These are phyloP conservation scores for Litsea cubeba DNA, from an alignment of 164 flowering plant genomes.

Conservation along the genomic window DNA sequence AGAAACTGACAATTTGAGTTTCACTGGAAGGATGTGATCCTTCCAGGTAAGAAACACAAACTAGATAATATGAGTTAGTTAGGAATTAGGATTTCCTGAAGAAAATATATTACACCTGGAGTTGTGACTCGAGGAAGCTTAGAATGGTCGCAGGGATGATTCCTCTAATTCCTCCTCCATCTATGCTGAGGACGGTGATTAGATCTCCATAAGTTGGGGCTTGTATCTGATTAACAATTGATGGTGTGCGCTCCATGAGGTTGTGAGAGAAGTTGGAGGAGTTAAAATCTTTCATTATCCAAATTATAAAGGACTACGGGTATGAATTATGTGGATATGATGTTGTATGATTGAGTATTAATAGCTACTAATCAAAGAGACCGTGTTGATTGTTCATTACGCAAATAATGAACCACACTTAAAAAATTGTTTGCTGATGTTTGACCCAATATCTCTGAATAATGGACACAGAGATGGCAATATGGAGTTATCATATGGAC, in stretches of 20 bases:
- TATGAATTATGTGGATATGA: not conserved
- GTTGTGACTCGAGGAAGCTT: conserved; percentile 24
- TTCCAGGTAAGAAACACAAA: not conserved
- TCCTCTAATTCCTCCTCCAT: conserved; percentile 46
- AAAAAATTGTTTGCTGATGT: not conserved
- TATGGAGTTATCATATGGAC: not conserved
- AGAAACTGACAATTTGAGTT: not conserved
- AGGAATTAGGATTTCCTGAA: not conserved
- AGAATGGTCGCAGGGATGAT: conserved; percentile 36
- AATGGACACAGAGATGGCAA: not conserved
- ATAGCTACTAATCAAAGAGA: not conserved
- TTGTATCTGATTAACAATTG: conserved; percentile 12
- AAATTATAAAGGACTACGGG: not conserved
- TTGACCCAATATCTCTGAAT: not conserved
- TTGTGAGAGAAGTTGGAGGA: not conserved
- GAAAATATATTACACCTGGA: conserved; percentile 25
- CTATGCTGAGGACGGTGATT: conserved; percentile 37
- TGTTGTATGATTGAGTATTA: not conserved
- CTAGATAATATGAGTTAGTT: not conserved
- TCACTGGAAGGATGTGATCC: not conserved
- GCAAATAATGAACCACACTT: not conserved
- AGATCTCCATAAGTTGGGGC: conserved; percentile 33
- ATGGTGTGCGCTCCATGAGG: conserved; percentile 14
- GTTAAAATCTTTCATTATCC: not conserved
- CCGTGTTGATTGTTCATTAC: not conserved